Conservation (phyloP, 2,329 filamentous ascomycete species). For the Elsinoe arachidis region DNA sequence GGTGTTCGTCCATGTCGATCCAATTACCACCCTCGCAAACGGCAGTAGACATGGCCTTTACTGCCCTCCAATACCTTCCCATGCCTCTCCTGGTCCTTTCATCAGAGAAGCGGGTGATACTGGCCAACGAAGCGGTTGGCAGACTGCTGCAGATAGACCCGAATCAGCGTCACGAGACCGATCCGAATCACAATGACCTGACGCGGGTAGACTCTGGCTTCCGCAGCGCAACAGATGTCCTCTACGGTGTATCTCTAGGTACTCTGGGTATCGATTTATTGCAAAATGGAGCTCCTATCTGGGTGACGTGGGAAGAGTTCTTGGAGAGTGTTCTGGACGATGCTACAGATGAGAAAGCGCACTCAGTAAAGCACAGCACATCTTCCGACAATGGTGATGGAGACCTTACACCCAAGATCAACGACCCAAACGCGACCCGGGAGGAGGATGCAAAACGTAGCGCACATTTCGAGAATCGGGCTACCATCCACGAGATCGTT, state of each 20-base stretch:
- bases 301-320: constrained; percentile 45
- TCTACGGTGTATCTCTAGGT: constrained; percentile 57
- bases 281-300: constrained; percentile 51
- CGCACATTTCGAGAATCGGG: constrained; percentile 23
- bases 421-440: constrained; percentile 6
- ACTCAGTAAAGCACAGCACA: neutral
- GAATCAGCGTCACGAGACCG: constrained; percentile 20
- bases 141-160: constrained; percentile 54
- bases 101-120: constrained; percentile 57
- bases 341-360: constrained; percentile 21
- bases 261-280: constrained; percentile 67
- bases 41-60: constrained; percentile 45
- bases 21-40: constrained; percentile 25
- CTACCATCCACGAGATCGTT: constrained; percentile 49
- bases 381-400: constrained; percentile 10
- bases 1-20: constrained; percentile 23
- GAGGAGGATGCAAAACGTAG: neutral
- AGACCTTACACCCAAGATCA: constrained; percentile 14
- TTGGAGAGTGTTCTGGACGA: constrained; percentile 37
- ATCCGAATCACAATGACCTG: constrained; percentile 27
- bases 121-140: constrained; percentile 70
- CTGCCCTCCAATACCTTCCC: constrained; percentile 64
- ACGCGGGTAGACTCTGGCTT: neutral
- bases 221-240: constrained; percentile 44
- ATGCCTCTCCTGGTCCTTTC: constrained; percentile 63